phyloP scores from a whole-genome alignment of 495 filamentous ascomycete species.

The Xeromyces bisporus region DNA sequence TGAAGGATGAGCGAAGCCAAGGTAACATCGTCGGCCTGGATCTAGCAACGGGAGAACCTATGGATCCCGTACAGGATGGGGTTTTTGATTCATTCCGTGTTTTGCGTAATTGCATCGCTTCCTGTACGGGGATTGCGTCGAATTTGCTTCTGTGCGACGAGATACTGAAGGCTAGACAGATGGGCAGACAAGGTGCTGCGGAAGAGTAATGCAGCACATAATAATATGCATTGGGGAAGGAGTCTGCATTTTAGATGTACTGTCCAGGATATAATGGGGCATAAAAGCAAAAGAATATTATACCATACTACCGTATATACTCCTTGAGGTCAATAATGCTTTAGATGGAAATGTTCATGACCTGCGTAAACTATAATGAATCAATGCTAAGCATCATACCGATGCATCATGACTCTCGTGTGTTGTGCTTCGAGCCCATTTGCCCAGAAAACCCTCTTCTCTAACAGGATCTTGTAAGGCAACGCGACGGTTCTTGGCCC shows the following conservation, averaged over 20 bases:
- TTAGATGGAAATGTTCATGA: too few species aligned
- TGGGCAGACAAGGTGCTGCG: conserved; percentile 39
- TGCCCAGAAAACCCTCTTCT: conserved; percentile 30
- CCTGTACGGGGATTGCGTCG: conserved; percentile 83
- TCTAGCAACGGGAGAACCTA: conserved; percentile 69
- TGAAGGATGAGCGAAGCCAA: conserved; percentile 72
- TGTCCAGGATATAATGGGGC: too few species aligned
- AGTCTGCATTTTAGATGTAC: too few species aligned
- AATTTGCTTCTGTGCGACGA: conserved; percentile 96
- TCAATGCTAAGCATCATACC: too few species aligned
- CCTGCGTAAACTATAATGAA: too few species aligned
- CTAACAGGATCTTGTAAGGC: conserved; percentile 30
- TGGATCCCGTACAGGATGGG: conserved; percentile 88
- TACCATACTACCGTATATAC: too few species aligned
- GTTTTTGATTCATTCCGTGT: conserved; percentile 96
- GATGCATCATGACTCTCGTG: conserved; percentile 4
- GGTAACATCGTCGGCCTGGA: conserved; percentile 80
- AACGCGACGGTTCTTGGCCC: conserved; percentile 22
- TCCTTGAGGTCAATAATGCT: too few species aligned
- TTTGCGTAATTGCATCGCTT: conserved; percentile 79
- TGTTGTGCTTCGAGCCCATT: conserved; percentile 9
- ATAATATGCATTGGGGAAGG: too few species aligned
- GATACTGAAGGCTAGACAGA: conserved; percentile 91
- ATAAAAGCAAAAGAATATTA: too few species aligned
- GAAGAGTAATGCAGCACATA: conserved; percentile 27